phyloP scores from a whole-genome alignment of 2,329 filamentous ascomycete genomes.

The Alternaria burnsii region DNA sequence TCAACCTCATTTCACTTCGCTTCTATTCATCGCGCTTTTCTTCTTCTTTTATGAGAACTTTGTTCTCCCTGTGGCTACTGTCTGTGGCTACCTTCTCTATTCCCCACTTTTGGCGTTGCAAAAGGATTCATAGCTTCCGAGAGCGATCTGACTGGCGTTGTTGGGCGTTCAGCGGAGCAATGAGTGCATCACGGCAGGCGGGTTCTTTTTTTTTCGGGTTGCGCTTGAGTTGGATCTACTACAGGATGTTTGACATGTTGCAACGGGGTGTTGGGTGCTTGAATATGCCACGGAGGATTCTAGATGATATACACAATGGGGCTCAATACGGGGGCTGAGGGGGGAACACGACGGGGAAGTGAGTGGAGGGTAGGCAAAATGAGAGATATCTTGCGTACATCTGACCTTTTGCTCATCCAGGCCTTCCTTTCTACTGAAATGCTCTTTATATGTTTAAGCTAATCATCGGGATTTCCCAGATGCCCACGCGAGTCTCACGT shows the following conservation, averaged over 20 bases:
- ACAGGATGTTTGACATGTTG: conserved; percentile 1
- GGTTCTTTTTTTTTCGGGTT: neutral
- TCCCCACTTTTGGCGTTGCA: conserved; percentile 22
- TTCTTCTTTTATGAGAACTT: conserved; percentile 6
- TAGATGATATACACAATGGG: conserved; percentile 3
- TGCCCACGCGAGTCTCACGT: neutral
- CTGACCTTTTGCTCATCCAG: neutral
- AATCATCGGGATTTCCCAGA: neutral
- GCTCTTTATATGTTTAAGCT: neutral
- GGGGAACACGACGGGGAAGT: neutral
- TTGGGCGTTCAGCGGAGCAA: conserved; percentile 4
- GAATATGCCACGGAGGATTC: neutral
- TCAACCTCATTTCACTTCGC: neutral
- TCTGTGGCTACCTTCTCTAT: conserved; percentile 5
- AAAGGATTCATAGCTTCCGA: conserved; percentile 19
- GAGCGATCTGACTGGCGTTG: conserved; percentile 11
- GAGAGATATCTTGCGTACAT: conserved; percentile 4
- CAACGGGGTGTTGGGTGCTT: neutral
- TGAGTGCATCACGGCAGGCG: conserved; percentile 7
- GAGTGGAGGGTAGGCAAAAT: neutral
- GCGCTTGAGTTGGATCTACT: neutral
- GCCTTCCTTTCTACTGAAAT: neutral
- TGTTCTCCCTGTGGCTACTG: conserved; percentile 1
- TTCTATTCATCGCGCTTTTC: conserved; percentile 13
- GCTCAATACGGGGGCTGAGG: neutral